A percentile compares a stretch with the other conserved stretches of the same genome.
These are phyloP conservation scores for Penicillium herquei DNA, from an alignment of 495 filamentous ascomycete species.

Conservation along the genomic window DNA sequence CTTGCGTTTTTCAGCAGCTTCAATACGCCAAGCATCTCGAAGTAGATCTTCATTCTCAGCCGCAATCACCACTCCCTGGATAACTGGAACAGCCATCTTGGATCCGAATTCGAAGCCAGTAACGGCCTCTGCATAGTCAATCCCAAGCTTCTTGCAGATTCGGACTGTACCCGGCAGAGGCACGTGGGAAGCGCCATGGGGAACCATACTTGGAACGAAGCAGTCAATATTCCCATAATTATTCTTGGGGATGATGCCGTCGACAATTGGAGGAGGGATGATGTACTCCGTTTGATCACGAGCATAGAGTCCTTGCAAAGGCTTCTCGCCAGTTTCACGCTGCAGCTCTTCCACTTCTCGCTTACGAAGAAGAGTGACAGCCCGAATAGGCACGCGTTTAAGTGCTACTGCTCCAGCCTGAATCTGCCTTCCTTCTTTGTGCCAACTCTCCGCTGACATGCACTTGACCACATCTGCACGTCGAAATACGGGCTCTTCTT, in stretches of 20 bases:
- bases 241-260: constrained; percentile 92
- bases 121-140: constrained; percentile 93
- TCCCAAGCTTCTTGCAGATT: constrained; percentile 77
- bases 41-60: constrained; percentile 71
- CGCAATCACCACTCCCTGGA: constrained; percentile 87
- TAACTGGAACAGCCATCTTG: constrained; percentile 86
- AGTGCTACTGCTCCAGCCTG: constrained; percentile 67
- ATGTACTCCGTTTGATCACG: constrained; percentile 90
- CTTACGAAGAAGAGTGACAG: constrained; percentile 83
- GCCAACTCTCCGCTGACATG: constrained; percentile 94
- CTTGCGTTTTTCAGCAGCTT: constrained; percentile 72
- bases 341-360: constrained; percentile 86
- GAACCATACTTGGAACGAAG: constrained; percentile 91
- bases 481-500: constrained; percentile 76
- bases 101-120: constrained; percentile 96
- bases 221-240: constrained; percentile 96
- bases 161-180: constrained; percentile 71
- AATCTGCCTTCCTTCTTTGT: constrained; percentile 86
- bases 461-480: constrained; percentile 80
- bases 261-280: constrained; percentile 75
- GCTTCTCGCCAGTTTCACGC: constrained; percentile 73
- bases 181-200: constrained; percentile 77
- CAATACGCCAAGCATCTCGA: constrained; percentile 76
- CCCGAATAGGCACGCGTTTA: constrained; percentile 86
- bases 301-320: constrained; percentile 82